phyloP scores from a whole-genome alignment of 148 eudicot genomes.

The Rhododendron mucronatum region DNA sequence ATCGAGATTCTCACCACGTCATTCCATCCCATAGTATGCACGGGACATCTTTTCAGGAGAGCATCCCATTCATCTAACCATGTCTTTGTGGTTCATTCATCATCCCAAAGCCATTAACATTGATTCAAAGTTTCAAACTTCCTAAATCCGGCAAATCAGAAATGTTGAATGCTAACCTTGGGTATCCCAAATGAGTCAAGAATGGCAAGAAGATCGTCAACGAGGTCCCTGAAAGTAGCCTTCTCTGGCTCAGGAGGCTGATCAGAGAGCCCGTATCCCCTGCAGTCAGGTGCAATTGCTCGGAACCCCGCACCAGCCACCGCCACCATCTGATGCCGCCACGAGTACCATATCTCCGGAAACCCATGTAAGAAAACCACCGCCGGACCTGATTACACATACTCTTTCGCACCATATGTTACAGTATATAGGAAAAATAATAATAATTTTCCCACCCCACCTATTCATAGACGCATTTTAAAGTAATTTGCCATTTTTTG shows the following conservation, averaged over 20 bases:
- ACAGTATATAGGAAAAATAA: no score
- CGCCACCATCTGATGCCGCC: slow-evolving; percentile 30
- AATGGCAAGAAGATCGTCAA: slow-evolving; percentile 14
- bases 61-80: not conserved
- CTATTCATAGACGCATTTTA: no score
- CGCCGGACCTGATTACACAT: slow-evolving; percentile 9
- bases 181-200: slow-evolving; percentile 11
- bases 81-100: not conserved
- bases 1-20: no score
- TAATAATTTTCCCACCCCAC: no score
- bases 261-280: slow-evolving; percentile 24
- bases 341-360: slow-evolving; percentile 28
- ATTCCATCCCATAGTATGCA: no score
- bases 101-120: not conserved
- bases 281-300: slow-evolving; percentile 18
- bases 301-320: slow-evolving; percentile 16
- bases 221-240: slow-evolving; percentile 21
- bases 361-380: slow-evolving; percentile 26
- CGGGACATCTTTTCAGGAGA: no score
- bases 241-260: slow-evolving; percentile 15
- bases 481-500: no score
- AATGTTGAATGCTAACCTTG: not conserved
- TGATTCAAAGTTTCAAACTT: not conserved
- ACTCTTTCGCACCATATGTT: not conserved
- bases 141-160: not conserved